These are phyloP conservation scores for Naematelia aurantialba DNA, from an alignment of 768 basidiomycete genomes.

Conservation along the genomic window DNA sequence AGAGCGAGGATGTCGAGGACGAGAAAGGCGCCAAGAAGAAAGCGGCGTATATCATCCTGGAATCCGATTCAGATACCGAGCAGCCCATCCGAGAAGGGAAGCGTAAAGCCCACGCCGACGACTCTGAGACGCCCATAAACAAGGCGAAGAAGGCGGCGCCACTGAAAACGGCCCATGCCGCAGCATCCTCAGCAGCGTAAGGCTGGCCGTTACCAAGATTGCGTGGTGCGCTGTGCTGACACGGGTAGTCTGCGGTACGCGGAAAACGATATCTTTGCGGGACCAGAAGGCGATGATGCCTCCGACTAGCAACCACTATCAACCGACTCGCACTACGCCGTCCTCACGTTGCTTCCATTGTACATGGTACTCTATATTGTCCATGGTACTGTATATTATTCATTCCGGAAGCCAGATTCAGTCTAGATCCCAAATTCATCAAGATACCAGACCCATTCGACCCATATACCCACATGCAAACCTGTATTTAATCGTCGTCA, in stretches of 20 bases:
- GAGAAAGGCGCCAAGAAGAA: background rate
- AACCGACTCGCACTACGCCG: too few species aligned
- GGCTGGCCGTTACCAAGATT: background rate
- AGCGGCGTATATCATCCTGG: constrained; percentile 8
- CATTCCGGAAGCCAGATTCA: too few species aligned
- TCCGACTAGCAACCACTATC: too few species aligned
- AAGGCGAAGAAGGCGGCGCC: background rate
- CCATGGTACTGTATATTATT: too few species aligned
- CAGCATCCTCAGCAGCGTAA: background rate
- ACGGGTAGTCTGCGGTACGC: constrained; percentile 5
- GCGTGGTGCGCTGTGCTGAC: background rate
- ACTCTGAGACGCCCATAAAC: background rate
- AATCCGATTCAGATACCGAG: constrained; percentile 18
- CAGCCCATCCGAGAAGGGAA: constrained; percentile 4
- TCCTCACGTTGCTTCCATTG: too few species aligned
- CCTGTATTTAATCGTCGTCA: too few species aligned
- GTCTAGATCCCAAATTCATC: too few species aligned
- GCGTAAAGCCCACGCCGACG: background rate
- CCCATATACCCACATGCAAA: too few species aligned
- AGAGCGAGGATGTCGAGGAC: background rate
- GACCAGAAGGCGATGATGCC: constrained; percentile 10
- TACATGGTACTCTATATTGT: too few species aligned
- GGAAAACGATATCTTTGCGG: constrained; percentile 23
- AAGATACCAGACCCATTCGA: too few species aligned
- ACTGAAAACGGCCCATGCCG: constrained; percentile 6